A percentile compares a stretch with the other conserved stretches of the same genome.
Conservation (phyloP, 2,329 filamentous ascomycete genomes). For the Colletotrichum coccodes region DNA sequence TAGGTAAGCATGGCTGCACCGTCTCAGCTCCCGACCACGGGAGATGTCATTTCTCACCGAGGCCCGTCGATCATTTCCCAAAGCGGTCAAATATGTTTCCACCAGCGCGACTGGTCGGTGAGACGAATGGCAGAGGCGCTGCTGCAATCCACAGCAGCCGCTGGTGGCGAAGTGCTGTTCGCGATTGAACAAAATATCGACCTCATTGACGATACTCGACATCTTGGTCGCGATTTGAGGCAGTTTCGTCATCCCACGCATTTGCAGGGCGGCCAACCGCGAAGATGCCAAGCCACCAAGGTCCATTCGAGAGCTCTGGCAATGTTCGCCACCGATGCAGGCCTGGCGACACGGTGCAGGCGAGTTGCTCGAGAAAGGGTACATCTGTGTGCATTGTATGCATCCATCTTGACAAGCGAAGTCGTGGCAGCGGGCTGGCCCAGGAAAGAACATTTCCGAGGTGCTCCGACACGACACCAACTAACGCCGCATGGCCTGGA, state of each 20-base stretch:
- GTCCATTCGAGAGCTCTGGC: background rate
- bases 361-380: background rate
- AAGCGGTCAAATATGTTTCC: background rate
- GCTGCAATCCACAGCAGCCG: background rate
- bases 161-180: background rate
- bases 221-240: background rate
- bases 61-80: background rate
- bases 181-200: background rate
- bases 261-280: background rate
- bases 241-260: background rate
- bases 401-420: background rate
- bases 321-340: background rate
- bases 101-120: background rate
- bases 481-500: background rate
- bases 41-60: background rate
- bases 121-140: background rate
- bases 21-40: background rate
- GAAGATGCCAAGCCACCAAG: background rate
- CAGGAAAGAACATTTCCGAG: background rate
- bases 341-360: background rate
- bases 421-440: background rate
- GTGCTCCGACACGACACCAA: background rate
- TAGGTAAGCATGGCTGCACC: too few species aligned
- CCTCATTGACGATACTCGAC: background rate
- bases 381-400: too few species aligned